Conservation (phyloP, 768 basidiomycete genomes). For the Lactarius pseudohatsudake region DNA sequence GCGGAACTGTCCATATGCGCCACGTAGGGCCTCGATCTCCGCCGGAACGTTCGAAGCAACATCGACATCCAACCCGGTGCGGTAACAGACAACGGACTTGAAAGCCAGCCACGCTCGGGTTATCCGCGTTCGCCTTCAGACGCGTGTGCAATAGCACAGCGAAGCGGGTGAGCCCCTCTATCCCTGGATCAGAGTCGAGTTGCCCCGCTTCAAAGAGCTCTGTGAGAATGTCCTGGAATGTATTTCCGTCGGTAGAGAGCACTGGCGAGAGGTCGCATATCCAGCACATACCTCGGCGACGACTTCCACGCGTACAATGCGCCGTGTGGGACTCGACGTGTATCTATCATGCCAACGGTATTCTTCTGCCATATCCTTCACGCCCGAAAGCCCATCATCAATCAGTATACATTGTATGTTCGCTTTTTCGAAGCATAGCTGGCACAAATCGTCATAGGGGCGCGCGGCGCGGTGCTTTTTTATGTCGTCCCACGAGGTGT, state of each 20-base stretch:
- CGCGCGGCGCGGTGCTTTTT: conserved; percentile 46
- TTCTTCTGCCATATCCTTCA: conserved; percentile 47
- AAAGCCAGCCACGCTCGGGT: conserved; percentile 62
- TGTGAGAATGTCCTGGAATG: conserved; percentile 33
- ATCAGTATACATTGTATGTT: conserved; percentile 69
- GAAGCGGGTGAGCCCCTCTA: conserved; percentile 18
- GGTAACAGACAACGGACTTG: conserved; percentile 78
- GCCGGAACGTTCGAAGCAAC: conserved; percentile 32
- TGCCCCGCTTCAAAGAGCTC: conserved; percentile 28
- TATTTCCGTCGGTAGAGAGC: neutral
- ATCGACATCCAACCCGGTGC: conserved; percentile 65
- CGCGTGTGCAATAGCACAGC: conserved; percentile 41
- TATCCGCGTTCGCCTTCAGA: conserved; percentile 42
- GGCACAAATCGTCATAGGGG: conserved; percentile 59
- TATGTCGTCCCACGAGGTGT: conserved; percentile 57
- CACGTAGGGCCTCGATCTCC: neutral
- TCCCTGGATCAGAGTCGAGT: conserved; percentile 10
- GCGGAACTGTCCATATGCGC: conserved; percentile 31
- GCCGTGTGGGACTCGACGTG: conserved; percentile 49
- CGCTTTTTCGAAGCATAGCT: conserved; percentile 50
- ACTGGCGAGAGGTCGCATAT: neutral
- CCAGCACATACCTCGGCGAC: conserved; percentile 59
- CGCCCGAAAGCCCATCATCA: conserved; percentile 67
- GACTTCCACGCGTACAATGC: conserved; percentile 68
- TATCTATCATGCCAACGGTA: conserved; percentile 65